Evolutionary conservation across 371 early-diverging fungal species (phyloP), one percentile per base, ranked within the genome.

Genomic region (Mucor irregularis): DNA sequence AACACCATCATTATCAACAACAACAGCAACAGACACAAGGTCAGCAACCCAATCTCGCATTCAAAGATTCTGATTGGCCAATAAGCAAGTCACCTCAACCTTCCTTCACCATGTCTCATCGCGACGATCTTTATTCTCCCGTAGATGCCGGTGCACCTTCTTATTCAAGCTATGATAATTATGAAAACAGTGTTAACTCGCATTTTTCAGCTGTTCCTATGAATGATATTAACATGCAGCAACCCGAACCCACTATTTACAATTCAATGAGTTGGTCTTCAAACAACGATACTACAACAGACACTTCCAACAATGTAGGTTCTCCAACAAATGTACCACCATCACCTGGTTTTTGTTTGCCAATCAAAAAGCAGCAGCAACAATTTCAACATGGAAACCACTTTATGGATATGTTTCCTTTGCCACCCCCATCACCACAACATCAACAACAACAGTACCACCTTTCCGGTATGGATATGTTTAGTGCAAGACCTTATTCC

Each of bases 61-160:
- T 45, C 21, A 45, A 35, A 11, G 11, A 22, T 17, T 35, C 46
- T 21, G 55, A 54, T 35, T 54, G 55, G 55, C 29, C 55, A 37
- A 21, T 35, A 16, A 54, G 28, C 34, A 54, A 53, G 25, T 29
- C 35, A 26, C 29, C 38, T 17, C 46, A 45, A 14, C 28, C 46
- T 45, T 24, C 35, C 24, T 35, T 44, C 17, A 16, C 6, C 17
- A 28, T 34, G 26, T 11, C 37, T 16, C 37, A 35, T n/a, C 35
- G 49, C 2, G 35, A 37, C 16, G 49, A 49, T 26, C 19, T 25
- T 2, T 37, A 37, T 25, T 7, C 49, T 24, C 25, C 49, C 11
- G 4, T 26, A n/a, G 24, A 42, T 24, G 24, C 24, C 1, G 42
- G 21, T 24, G 24, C 42, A 13, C 35, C 49, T 37, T n/a, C 38